A percentile compares a stretch with the other conserved stretches of the same genome.
phyloP scores from a whole-genome alignment of 2,329 filamentous ascomycete genomes.

The Dendrostoma leiphaemia region DNA sequence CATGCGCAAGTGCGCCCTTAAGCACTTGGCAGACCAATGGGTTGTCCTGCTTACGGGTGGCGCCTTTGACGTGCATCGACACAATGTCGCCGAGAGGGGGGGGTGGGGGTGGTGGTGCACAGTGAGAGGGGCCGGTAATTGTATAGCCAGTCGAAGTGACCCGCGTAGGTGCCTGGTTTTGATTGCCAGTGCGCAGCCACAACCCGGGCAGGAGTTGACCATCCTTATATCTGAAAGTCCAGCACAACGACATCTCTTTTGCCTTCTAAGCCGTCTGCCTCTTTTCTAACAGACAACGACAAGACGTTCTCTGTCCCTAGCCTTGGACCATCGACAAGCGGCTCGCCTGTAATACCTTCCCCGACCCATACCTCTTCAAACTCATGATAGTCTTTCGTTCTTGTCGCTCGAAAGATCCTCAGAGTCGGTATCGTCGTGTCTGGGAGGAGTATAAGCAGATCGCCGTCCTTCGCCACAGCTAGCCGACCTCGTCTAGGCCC shows the following conservation, averaged over 20 bases:
- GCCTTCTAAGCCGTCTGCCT: conserved; percentile 7
- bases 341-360: conserved; percentile 35
- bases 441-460: conserved; percentile 37
- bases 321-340: conserved; percentile 36
- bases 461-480: conserved; percentile 31
- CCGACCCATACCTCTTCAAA: conserved; percentile 37
- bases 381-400: conserved; percentile 26
- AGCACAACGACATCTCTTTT: conserved; percentile 32
- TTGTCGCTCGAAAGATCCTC: conserved; percentile 31
- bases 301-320: conserved; percentile 34
- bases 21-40: no score
- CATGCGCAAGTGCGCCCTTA: no score
- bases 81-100: no score
- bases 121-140: no score
- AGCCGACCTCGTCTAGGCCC: conserved; percentile 35
- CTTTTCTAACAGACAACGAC: conserved; percentile 32
- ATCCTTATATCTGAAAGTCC: conserved; percentile 28
- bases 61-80: no score
- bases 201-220: neutral
- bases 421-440: conserved; percentile 28
- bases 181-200: neutral
- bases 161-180: no score
- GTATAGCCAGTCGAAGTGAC: no score
- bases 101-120: no score
- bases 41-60: no score